phyloP scores from a whole-genome alignment of 148 eudicot species.

The Chenopodium suecicum region DNA sequence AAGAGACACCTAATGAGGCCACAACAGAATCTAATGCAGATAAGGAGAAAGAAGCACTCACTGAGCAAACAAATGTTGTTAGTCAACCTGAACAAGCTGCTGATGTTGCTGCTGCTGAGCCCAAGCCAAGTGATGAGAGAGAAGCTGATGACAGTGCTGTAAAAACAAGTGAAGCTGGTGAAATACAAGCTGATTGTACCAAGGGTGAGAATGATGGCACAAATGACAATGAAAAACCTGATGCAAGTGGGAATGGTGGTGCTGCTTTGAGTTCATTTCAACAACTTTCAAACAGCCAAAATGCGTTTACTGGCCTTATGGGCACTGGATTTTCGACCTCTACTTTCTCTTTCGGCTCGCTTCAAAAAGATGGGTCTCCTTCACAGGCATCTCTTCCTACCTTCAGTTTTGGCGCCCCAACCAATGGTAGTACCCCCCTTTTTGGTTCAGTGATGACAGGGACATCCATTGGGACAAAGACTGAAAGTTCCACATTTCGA shows the following conservation, averaged over 20 bases:
- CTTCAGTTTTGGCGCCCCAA: slow-evolving; percentile 52
- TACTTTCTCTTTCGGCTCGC: slow-evolving; percentile 71
- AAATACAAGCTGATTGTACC: slow-evolving; percentile 15
- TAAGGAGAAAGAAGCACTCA: slow-evolving; percentile 29
- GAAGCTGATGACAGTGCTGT: slow-evolving; percentile 22
- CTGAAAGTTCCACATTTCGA: slow-evolving; percentile 47
- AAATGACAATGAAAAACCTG: slow-evolving; percentile 36
- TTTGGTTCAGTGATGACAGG: slow-evolving; percentile 51
- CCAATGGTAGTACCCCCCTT: slow-evolving; percentile 51
- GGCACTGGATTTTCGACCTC: slow-evolving; percentile 86
- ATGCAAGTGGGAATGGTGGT: slow-evolving; percentile 34
- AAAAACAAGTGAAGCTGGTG: slow-evolving; percentile 21
- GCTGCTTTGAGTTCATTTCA: slow-evolving; percentile 68
- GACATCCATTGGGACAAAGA: slow-evolving; percentile 44
- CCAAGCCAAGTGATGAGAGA: slow-evolving; percentile 31
- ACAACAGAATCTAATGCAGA: slow-evolving; percentile 23
- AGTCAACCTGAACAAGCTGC: slow-evolving; percentile 21
- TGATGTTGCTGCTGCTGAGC: slow-evolving; percentile 27
- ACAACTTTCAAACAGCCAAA: slow-evolving; percentile 86
- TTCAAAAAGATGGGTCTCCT: slow-evolving; percentile 55
- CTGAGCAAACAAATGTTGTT: slow-evolving; percentile 30
- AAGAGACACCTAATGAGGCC: slow-evolving; percentile 34
- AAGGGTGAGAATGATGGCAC: slow-evolving; percentile 27
- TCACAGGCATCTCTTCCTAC: slow-evolving; percentile 38
- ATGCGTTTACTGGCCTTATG: slow-evolving; percentile 83